Base-by-base conservation (phyloP, 495 filamentous ascomycete species). In the Hypoxylon intermedium region DNA sequence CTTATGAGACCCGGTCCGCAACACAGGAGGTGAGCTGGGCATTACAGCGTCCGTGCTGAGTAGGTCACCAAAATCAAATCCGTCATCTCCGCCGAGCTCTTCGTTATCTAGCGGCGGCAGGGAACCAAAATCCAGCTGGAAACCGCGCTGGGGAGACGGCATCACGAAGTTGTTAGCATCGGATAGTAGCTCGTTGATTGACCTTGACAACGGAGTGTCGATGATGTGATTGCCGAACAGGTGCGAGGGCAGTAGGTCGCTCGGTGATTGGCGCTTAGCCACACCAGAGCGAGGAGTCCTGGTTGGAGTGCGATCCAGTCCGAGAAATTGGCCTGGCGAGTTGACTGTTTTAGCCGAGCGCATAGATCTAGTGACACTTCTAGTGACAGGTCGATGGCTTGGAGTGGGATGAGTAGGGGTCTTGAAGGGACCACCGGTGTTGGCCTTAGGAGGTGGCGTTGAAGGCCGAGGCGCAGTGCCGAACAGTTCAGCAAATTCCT, bases 401-500 rank as follows among this genome's bases (percentile, higher is more conserved):
- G 82, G 81, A 0, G 83, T 81, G 59, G 81, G 73, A 65, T 83
- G 71, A 56, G 79, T 80, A 47, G 84, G 83, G 3, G 84, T 86
- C 59, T 83, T 84, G 60, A 80, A 83, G 16, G 71, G 68, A 44
- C 78, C 79, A 34, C 70, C 26, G 19, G 75, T 72, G 36, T 69
- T 64, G 23, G 78, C 72, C 46, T 83, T 83, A 15, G 80, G 80
- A 19, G 83, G 83, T 9, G 90, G 90, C 24, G 87, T 92, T 33
- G 79, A 79, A 18, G 85, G 85, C 13, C 86, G 74, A 36, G 73
- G 63, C 20, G 76, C 73, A 4, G 74, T 74, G 34, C 74, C 82
- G 52, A 90, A 90, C 11, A 90, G 80, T 30, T 77, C 79, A 36
- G 85, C 76, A 5, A 89, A 71, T 28, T 84, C 82, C 53, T 84